Conservation (phyloP, 2,329 filamentous ascomycete genomes). For the Neofusicoccum umdonicola region DNA sequence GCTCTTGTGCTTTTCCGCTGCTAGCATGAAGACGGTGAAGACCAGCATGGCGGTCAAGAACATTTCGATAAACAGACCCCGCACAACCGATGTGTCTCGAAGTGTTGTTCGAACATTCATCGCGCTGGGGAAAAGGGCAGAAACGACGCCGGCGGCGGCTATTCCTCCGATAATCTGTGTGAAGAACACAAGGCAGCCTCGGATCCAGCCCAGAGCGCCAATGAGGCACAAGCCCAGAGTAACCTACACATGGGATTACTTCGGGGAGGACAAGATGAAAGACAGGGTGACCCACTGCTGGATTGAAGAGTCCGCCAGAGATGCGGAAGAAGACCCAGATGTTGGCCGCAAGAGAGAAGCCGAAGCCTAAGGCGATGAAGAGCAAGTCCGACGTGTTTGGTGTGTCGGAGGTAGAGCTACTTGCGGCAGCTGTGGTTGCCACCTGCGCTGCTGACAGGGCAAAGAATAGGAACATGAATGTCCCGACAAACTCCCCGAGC, state of each 20-base stretch:
- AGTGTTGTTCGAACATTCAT: slow-evolving; percentile 35
- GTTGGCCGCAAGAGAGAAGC: slow-evolving; percentile 41
- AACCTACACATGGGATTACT: slow-evolving; percentile 23
- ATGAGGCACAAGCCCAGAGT: slow-evolving; percentile 38
- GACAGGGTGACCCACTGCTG: slow-evolving; percentile 32
- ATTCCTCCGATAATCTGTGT: slow-evolving; percentile 28
- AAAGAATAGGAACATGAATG: slow-evolving; percentile 43
- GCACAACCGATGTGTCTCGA: slow-evolving; percentile 28
- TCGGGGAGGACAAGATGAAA: slow-evolving; percentile 26
- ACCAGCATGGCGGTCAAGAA: slow-evolving; percentile 39
- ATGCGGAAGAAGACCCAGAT: slow-evolving; percentile 42
- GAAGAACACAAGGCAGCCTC: slow-evolving; percentile 33
- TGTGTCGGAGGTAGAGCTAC: background rate
- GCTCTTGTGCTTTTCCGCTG: slow-evolving; percentile 31
- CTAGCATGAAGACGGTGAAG: slow-evolving; percentile 35
- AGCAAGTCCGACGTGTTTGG: slow-evolving; percentile 37
- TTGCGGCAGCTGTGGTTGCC: slow-evolving; percentile 37
- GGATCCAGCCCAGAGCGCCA: slow-evolving; percentile 26
- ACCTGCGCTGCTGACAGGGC: slow-evolving; percentile 41
- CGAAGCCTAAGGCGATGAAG: slow-evolving; percentile 37
- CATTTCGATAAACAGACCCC: slow-evolving; percentile 41
- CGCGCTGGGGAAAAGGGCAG: slow-evolving; percentile 29
- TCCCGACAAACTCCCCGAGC: slow-evolving; percentile 44
- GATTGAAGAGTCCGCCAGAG: slow-evolving; percentile 40
- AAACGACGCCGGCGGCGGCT: slow-evolving; percentile 28